Conservation (phyloP, 768 basidiomycete genomes). For the Mycena crocata region DNA sequence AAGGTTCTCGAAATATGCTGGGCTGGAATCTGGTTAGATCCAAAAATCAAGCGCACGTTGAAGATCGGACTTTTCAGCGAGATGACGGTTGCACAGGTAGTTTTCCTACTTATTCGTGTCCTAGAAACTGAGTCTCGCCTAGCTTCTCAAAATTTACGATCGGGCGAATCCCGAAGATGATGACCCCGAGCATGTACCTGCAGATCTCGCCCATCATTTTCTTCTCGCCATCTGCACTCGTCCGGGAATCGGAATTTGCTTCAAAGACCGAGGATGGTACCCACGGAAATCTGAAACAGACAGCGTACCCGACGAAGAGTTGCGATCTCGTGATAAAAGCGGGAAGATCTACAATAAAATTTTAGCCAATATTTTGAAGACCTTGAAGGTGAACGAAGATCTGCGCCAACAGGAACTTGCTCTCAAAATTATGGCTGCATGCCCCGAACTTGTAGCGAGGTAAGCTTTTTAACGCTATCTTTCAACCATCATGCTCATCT, state of each 20-base stretch:
- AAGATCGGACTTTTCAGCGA: conserved; percentile 83
- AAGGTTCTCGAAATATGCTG: conserved; percentile 79
- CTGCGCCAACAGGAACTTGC: conserved; percentile 86
- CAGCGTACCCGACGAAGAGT: conserved; percentile 51
- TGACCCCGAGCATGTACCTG: conserved; percentile 68
- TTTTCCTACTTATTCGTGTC: conserved; percentile 27
- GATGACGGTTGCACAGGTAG: conserved; percentile 70
- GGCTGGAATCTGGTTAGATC: conserved; percentile 82
- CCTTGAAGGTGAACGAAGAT: conserved; percentile 91
- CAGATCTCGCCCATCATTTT: conserved; percentile 89
- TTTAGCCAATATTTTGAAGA: conserved; percentile 77
- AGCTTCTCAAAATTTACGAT: conserved; percentile 84
- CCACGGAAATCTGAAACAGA: conserved; percentile 65
- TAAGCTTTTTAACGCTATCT: conserved; percentile 45
- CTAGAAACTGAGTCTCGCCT: not conserved
- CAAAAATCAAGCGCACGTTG: conserved; percentile 74
- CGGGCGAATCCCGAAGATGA: conserved; percentile 61
- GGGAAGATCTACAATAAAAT: conserved; percentile 85
- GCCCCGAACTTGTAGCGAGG: conserved; percentile 89
- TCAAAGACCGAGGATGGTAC: conserved; percentile 93
- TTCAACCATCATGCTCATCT: conserved; percentile 20
- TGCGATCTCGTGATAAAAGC: conserved; percentile 45
- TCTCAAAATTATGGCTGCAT: conserved; percentile 80
- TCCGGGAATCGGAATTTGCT: conserved; percentile 88
- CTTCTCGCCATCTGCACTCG: conserved; percentile 84